Percentiles rank a stretch among this genome's conserved stretches.
These are phyloP conservation scores for Aristolochia californica DNA, from an alignment of 164 flowering plant species.

Conservation along the genomic window DNA sequence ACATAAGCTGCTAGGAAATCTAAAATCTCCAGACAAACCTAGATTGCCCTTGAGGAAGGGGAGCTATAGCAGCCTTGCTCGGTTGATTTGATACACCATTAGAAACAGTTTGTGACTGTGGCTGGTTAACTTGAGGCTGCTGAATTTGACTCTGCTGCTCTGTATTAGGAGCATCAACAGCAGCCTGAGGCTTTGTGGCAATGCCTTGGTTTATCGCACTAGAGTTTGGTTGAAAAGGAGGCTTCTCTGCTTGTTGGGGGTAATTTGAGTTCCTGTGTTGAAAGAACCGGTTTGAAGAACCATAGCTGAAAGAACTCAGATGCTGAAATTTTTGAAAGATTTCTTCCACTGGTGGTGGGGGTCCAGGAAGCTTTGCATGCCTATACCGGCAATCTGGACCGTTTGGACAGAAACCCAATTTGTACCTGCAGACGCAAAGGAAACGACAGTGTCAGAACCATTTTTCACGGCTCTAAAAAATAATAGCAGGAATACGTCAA, in stretches of 20 bases:
- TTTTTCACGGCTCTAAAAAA: too few relatives aligned
- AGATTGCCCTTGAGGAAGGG: conserved; percentile 89
- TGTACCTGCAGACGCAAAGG: conserved; percentile 57
- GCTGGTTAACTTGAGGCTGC: conserved; percentile 27
- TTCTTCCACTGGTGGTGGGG: conserved; percentile 95
- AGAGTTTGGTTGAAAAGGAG: conserved; percentile 45
- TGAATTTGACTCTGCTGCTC: conserved; percentile 26
- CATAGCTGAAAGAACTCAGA: conserved; percentile 50
- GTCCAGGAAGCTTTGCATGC: conserved; percentile 94
- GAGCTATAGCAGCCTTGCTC: conserved; percentile 40
- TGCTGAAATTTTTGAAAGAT: conserved; percentile 95
- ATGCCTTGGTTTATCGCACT: conserved; percentile 35
- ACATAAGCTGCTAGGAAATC: conserved; percentile 34
- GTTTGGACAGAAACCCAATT: conserved; percentile 98
- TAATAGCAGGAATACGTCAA: too few relatives aligned
- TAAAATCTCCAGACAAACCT: conserved; percentile 87
- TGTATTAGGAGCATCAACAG: conserved; percentile 38
- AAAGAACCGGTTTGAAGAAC: conserved; percentile 53
- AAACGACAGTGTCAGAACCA: conserved; percentile 10
- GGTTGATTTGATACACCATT: conserved; percentile 52
- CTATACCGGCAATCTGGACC: conserved; percentile 98
- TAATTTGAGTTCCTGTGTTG: conserved; percentile 47
- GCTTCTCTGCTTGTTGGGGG: conserved; percentile 55
- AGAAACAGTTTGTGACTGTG: conserved; percentile 42
- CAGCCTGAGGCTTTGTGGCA: conserved; percentile 33